Base-by-base conservation (phyloP, 2,329 filamentous ascomycete species). In the Chaetomiaceae sp. region DNA sequence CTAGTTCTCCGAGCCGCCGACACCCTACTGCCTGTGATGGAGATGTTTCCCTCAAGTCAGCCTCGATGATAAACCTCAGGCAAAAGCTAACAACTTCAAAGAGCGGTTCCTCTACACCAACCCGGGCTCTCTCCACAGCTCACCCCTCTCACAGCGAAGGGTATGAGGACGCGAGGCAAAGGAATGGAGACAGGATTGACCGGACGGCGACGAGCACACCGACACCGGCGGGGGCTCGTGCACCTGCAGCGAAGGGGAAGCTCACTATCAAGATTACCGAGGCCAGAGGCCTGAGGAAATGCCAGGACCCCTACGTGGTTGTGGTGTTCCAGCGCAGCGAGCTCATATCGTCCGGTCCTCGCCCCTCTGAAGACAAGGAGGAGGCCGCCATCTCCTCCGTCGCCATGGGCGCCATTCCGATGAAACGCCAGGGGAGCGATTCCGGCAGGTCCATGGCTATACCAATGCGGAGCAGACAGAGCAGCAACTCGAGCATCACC, bases 241-340 rank as follows among this genome's bases (percentile, higher is more conserved):
- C 86, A 5, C 83, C 85, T 9, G 74, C 83, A 19, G 78, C 89
- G 19, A 92, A 89, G 67, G 93, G 93, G 52, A 96, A 93, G 68
- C 76, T 99, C 50, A 87, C 85, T 30, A 88, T 99, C 61, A 90
- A 88, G 65, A 93, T 99, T 48, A 77, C 84, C 44, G 89, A 96
- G 67, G 93, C 87, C 42, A 81, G 89, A 62, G 89, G 88, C 9
- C 72, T 99, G 46, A 81, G 86, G 54, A 88, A 84, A 51, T 89
- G 89, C 65, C 82, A 84, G 53, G 89, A 96, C 63, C 93, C 93
- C 1, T 99, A 99, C 63, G 89, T 96, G 46, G 90, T 99, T 10
- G 95, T 88, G 53, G 91, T 96, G 21, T 99, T 97, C 64, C 93
- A 99, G 68, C 87, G 89, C 67, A 96, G 92, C 64, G 93, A 99